Evolutionary conservation across 2,329 filamentous ascomycete species (phyloP).

Genomic region (Pestalotiopsis sp.): DNA sequence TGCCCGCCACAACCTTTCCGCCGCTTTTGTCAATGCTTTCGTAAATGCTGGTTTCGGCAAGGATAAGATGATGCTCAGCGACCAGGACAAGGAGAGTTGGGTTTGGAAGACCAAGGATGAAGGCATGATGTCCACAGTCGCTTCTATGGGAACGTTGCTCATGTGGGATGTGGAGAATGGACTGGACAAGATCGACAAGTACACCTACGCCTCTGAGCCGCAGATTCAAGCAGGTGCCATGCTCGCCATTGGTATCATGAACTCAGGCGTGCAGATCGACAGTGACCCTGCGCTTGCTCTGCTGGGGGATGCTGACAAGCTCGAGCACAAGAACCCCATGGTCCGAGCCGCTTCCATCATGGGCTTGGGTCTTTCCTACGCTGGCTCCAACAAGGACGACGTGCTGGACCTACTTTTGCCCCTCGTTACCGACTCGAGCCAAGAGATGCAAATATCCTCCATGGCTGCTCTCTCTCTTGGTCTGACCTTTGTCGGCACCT

Average conservation of each 20-base stretch:
- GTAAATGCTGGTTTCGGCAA: constrained; percentile 94
- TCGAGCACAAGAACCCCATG: constrained; percentile 76
- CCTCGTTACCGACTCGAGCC: constrained; percentile 79
- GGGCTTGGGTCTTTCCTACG: constrained; percentile 93
- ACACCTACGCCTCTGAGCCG: constrained; percentile 82
- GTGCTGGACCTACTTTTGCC: constrained; percentile 84
- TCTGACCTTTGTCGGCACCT: constrained; percentile 90
- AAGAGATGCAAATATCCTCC: constrained; percentile 93
- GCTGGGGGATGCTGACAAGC: constrained; percentile 76
- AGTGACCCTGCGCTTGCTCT: constrained; percentile 89
- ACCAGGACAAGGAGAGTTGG: constrained; percentile 89
- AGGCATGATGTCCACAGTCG: constrained; percentile 95
- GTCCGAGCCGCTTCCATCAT: constrained; percentile 88
- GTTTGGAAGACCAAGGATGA: constrained; percentile 99
- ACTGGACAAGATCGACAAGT: constrained; percentile 91
- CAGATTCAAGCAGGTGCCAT: constrained; percentile 87
- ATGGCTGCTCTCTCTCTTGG: constrained; percentile 93
- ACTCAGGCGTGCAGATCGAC: constrained; percentile 86
- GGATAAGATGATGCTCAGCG: constrained; percentile 96
- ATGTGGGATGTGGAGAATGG: constrained; percentile 94
- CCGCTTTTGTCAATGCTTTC: constrained; percentile 95
- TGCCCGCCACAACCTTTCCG: constrained; percentile 91
- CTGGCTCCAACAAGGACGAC: constrained; percentile 89
- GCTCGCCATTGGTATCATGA: constrained; percentile 94
- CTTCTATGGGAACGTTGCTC: constrained; percentile 87